Conservation (phyloP, 2,329 filamentous ascomycete genomes). For the Diaporthe caulivora region DNA sequence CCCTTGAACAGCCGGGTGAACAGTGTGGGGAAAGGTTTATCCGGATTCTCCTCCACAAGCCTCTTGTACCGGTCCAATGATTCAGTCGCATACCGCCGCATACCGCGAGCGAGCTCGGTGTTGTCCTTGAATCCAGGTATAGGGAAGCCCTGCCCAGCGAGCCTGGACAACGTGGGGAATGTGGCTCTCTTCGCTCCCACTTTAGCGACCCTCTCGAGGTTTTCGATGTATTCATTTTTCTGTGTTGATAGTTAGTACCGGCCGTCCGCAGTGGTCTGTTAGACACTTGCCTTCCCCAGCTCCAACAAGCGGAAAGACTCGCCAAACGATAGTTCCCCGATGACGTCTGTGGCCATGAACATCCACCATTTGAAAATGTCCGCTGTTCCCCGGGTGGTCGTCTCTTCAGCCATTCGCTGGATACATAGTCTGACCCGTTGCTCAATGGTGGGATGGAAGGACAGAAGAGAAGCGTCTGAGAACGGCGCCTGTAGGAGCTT, state of each 20-base stretch:
- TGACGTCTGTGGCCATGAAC: slow-evolving; percentile 65
- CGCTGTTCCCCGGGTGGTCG: slow-evolving; percentile 48
- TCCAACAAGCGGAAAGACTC: slow-evolving; percentile 68
- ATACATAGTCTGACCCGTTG: slow-evolving; percentile 55
- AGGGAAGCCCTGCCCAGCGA: slow-evolving; percentile 18
- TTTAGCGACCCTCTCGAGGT: slow-evolving; percentile 49
- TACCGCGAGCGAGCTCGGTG: background rate
- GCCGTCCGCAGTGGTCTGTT: background rate
- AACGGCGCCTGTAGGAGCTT: slow-evolving; percentile 56
- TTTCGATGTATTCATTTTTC: slow-evolving; percentile 56
- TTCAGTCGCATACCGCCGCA: background rate
- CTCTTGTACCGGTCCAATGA: slow-evolving; percentile 27
- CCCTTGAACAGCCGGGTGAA: slow-evolving; percentile 54
- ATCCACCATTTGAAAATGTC: slow-evolving; percentile 68
- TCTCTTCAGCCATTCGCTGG: slow-evolving; percentile 58
- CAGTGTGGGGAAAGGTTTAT: slow-evolving; percentile 46
- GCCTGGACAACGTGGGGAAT: slow-evolving; percentile 46
- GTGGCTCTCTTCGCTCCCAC: slow-evolving; percentile 44
- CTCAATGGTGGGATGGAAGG: slow-evolving; percentile 50
- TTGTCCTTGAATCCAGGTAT: slow-evolving; percentile 33
- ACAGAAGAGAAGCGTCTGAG: slow-evolving; percentile 52
- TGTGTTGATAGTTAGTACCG: slow-evolving; percentile 36
- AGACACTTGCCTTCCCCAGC: slow-evolving; percentile 55
- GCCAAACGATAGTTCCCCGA: slow-evolving; percentile 66
- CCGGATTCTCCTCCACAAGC: slow-evolving; percentile 24